Percentiles rank a stretch among this genome's conserved stretches.
These are phyloP conservation scores for Termitomyces titanicus DNA, from an alignment of 768 basidiomycete species.

Conservation along the genomic window DNA sequence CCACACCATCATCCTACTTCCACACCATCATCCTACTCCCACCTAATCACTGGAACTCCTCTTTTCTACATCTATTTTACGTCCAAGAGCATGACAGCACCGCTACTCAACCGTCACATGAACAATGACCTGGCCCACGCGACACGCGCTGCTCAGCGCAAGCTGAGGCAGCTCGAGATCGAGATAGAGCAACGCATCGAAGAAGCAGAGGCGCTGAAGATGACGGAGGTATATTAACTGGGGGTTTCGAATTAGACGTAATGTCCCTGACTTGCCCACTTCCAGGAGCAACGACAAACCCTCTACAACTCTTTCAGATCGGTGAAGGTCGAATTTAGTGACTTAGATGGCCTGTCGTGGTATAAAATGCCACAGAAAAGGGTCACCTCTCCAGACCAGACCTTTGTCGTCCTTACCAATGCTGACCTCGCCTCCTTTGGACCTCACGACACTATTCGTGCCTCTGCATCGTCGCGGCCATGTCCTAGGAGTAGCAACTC, in stretches of 20 bases:
- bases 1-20: too few species aligned
- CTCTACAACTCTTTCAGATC: slow-evolving; percentile 43
- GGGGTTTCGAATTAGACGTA: neutral
- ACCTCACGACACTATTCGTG: slow-evolving; percentile 38
- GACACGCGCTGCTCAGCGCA: slow-evolving; percentile 44
- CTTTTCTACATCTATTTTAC: neutral
- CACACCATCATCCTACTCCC: neutral
- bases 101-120: slow-evolving; percentile 12
- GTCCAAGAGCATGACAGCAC: neutral
- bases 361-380: neutral
- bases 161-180: slow-evolving; percentile 40
- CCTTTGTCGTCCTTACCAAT: slow-evolving; percentile 33
- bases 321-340: slow-evolving; percentile 60
- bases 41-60: neutral
- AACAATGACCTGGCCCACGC: slow-evolving; percentile 17
- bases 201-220: slow-evolving; percentile 52
- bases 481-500: slow-evolving; percentile 13
- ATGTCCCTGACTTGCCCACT: neutral
- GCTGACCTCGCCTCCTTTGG: slow-evolving; percentile 31
- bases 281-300: slow-evolving; percentile 36
- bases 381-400: slow-evolving; percentile 6
- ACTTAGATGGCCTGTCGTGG: slow-evolving; percentile 59
- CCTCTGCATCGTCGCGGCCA: slow-evolving; percentile 18
- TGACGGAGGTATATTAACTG: slow-evolving; percentile 45
- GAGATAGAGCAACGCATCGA: slow-evolving; percentile 52